Conservation (phyloP, 345 rosid genomes). For the Angophora floribunda region DNA sequence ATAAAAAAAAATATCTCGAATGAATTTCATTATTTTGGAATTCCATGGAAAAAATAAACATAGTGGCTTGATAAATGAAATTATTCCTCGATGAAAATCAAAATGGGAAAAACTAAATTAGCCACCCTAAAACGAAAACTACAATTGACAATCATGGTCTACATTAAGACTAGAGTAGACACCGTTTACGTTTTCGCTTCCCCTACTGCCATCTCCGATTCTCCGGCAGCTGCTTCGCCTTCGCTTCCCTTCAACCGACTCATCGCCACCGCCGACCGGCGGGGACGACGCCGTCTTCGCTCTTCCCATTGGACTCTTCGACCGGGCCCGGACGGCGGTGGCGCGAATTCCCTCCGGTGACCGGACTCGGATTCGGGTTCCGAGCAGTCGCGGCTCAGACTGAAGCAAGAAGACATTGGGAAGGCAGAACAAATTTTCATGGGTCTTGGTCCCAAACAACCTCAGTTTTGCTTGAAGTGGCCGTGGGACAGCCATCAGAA, state of each 20-base stretch:
- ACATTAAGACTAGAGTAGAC: neutral
- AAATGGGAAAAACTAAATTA: neutral
- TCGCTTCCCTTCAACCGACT: neutral
- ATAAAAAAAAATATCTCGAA: neutral
- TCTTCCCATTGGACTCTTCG: neutral
- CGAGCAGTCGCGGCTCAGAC: neutral
- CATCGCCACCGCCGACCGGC: neutral
- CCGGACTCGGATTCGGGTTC: neutral
- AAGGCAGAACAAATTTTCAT: neutral
- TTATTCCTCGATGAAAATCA: neutral
- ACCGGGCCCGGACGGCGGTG: neutral
- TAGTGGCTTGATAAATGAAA: neutral
- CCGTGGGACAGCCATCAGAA: slow-evolving; percentile 53
- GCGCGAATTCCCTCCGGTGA: neutral
- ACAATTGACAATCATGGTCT: neutral
- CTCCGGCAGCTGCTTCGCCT: neutral
- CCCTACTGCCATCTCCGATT: no score
- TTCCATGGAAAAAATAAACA: neutral
- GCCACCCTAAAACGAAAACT: neutral
- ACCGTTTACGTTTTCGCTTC: rapidly evolving
- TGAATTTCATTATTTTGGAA: neutral
- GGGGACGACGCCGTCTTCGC: neutral
- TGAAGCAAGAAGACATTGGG: neutral
- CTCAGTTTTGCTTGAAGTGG: slow-evolving; percentile 68
- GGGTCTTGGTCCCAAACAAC: slow-evolving; percentile 20